Conservation (phyloP, 305 asterid genomes). For the Solanum hybrid region DNA sequence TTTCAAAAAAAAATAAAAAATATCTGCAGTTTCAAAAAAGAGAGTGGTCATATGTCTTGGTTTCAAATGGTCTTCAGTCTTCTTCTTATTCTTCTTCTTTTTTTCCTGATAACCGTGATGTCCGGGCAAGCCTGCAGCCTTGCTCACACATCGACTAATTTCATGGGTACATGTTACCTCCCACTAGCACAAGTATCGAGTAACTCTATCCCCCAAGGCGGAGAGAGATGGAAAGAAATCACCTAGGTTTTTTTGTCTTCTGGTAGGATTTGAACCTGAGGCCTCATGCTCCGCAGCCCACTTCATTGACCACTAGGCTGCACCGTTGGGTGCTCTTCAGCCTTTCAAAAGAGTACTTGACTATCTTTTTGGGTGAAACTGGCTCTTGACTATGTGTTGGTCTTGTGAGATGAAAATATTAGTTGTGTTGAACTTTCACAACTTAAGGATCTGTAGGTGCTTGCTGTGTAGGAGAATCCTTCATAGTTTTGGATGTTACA, state of each 20-base stretch:
- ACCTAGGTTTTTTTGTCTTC: neutral
- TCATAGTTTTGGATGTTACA: neutral
- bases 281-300: neutral
- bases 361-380: neutral
- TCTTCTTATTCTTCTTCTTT: neutral
- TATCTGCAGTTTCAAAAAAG: neutral
- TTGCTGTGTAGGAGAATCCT: neutral
- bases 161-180: neutral
- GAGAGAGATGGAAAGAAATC: neutral
- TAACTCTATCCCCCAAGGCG: neutral
- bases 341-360: neutral
- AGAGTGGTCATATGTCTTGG: neutral
- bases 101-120: neutral
- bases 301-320: neutral
- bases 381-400: neutral
- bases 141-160: neutral
- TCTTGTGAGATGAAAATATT: neutral
- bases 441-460: neutral
- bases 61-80: neutral
- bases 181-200: neutral
- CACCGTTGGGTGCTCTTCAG: neutral
- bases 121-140: neutral
- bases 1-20: neutral
- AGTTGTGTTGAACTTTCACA: neutral
- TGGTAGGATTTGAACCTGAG: neutral